Conservation (phyloP, 345 rosid species). For the Limnanthes douglasii region DNA sequence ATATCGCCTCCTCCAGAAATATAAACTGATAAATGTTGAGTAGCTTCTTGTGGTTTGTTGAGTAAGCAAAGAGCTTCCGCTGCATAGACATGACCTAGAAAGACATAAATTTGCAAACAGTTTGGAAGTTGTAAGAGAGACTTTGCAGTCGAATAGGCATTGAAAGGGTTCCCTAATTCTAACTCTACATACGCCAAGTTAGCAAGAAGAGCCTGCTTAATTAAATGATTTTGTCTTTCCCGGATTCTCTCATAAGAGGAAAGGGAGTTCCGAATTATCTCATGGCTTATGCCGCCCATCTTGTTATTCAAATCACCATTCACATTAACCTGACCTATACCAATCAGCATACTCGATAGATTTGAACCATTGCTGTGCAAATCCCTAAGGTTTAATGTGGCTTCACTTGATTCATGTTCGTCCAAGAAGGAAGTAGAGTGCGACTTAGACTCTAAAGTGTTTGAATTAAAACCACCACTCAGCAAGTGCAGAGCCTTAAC, state of each 20-base stretch:
- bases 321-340: constrained; percentile 26
- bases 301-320: constrained; percentile 56
- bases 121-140: constrained; percentile 39
- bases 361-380: constrained; percentile 23
- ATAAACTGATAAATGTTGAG: constrained; percentile 41
- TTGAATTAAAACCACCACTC: constrained; percentile 19
- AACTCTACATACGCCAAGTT: constrained; percentile 50
- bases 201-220: constrained; percentile 51
- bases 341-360: constrained; percentile 11
- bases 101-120: constrained; percentile 39
- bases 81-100: constrained; percentile 47
- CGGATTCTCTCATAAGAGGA: constrained; percentile 22
- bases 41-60: constrained; percentile 52
- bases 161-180: constrained; percentile 62
- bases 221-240: constrained; percentile 32
- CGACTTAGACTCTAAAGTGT: constrained; percentile 13
- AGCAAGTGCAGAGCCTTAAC: constrained; percentile 48
- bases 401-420: constrained; percentile 27
- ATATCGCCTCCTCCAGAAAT: constrained; percentile 29
- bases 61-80: constrained; percentile 72
- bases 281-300: constrained; percentile 40
- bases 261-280: constrained; percentile 32
- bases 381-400: constrained; percentile 19
- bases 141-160: constrained; percentile 31
- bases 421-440: constrained; percentile 22